These are phyloP conservation scores for Crithidia bombi DNA, from an alignment of 208 protist species.

Conservation along the genomic window DNA sequence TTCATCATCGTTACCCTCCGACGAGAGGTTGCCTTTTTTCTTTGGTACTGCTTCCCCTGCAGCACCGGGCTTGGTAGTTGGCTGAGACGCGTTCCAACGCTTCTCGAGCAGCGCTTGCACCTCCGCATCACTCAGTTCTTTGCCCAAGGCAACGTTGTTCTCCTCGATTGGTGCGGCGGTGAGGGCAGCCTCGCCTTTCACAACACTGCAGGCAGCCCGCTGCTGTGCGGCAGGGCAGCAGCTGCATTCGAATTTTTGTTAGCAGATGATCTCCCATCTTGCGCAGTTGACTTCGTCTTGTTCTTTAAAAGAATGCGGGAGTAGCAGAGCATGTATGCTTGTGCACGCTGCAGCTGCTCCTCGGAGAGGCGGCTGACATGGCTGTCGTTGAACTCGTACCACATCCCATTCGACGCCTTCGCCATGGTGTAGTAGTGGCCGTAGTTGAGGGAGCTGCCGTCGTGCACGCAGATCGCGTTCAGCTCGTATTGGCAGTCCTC, in stretches of 20 bases:
- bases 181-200: background rate
- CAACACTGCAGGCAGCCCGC: too few species aligned
- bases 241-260: too few species aligned
- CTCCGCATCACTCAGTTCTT: constrained; percentile 34
- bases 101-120: constrained; percentile 23
- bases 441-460: constrained; percentile 72
- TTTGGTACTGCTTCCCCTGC: background rate
- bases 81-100: background rate
- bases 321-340: constrained; percentile 94
- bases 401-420: constrained; percentile 76
- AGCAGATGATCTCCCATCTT: background rate
- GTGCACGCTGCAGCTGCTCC: constrained; percentile 64
- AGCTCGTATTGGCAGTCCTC: constrained; percentile 75
- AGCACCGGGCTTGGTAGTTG: background rate
- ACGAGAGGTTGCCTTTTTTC: background rate
- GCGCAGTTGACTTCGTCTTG: background rate
- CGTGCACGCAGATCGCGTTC: constrained; percentile 90
- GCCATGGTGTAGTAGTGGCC: constrained; percentile 94
- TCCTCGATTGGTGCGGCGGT: background rate
- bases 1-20: constrained; percentile 1
- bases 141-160: constrained; percentile 11
- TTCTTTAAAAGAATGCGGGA: constrained; percentile 35
- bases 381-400: constrained; percentile 90
- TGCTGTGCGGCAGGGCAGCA: too few species aligned
- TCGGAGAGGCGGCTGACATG: constrained; percentile 66